Evolutionary conservation across 257 asterid genomes (phyloP).

Genomic region (Lycium barbarum): DNA sequence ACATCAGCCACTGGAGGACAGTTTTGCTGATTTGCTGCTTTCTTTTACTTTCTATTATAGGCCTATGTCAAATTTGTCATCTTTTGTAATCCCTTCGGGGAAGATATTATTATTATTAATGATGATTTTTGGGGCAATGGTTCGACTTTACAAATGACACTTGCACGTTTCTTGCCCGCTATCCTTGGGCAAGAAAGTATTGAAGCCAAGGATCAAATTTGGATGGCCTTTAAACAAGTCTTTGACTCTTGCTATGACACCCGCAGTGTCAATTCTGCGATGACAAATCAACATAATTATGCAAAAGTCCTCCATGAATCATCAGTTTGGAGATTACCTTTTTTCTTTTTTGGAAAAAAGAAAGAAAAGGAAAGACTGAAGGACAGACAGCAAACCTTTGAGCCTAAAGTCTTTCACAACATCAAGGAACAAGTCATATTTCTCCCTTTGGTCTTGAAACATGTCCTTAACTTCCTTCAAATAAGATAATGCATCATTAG

Average conservation of each 20-base stretch:
- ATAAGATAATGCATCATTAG: conserved; percentile 64
- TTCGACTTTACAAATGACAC: no score
- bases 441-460: conserved; percentile 70
- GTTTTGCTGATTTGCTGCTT: no score
- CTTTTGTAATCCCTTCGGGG: no score
- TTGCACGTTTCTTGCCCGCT: no score
- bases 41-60: no score
- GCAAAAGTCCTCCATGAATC: conserved; percentile 11
- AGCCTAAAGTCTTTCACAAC: conserved; percentile 74
- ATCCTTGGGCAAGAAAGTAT: conserved; percentile 82
- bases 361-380: background rate
- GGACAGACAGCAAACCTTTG: conserved; percentile 51
- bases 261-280: conserved; percentile 61
- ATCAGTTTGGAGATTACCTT: background rate
- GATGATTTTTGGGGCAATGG: no score
- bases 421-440: conserved; percentile 68
- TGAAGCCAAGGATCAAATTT: conserved; percentile 70
- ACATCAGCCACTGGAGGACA: no score
- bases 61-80: no score
- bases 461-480: conserved; percentile 69
- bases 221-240: conserved; percentile 75
- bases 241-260: conserved; percentile 69
- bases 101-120: no score
- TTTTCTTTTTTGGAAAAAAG: background rate
- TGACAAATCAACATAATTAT: conserved; percentile 30